phyloP scores from a whole-genome alignment of 2,329 filamentous ascomycete species.

The Hymenotorrendiella dingleyae region DNA sequence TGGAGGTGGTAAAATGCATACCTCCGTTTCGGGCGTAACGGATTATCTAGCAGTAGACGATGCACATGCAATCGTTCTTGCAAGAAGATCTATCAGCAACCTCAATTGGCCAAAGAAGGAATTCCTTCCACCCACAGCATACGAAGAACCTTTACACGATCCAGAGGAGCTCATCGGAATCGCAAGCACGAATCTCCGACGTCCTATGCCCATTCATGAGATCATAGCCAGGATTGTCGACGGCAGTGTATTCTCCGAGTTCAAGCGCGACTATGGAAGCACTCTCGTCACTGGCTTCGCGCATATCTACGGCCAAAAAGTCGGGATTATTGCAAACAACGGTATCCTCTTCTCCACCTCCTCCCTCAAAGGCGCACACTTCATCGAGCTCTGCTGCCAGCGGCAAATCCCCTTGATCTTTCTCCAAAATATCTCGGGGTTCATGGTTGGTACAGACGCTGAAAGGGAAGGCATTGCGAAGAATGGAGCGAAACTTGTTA shows the following conservation, averaged over 20 bases:
- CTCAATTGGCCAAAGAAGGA: constrained; percentile 71
- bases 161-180: constrained; percentile 79
- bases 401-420: constrained; percentile 87
- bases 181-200: constrained; percentile 81
- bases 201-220: constrained; percentile 79
- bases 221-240: constrained; percentile 92
- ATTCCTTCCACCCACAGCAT: constrained; percentile 38
- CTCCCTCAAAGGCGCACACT: constrained; percentile 90
- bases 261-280: constrained; percentile 85
- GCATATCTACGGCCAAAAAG: constrained; percentile 79
- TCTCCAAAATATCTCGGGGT: constrained; percentile 93
- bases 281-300: constrained; percentile 92
- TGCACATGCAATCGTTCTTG: constrained; percentile 82
- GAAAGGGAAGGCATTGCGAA: constrained; percentile 96
- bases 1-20: constrained; percentile 84
- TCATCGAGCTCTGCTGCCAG: constrained; percentile 90
- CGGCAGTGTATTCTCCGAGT: constrained; percentile 83
- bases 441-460: constrained; percentile 93
- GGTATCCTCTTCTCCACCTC: constrained; percentile 90
- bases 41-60: constrained; percentile 95
- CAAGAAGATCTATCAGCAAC: constrained; percentile 76
- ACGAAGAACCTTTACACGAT: constrained; percentile 74
- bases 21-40: constrained; percentile 84
- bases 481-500: constrained; percentile 95
- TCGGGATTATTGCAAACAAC: constrained; percentile 93